Evolutionary conservation across 202 grass and related monocot genomes (phyloP).

Genomic region (Schoenoplectus triqueter): DNA sequence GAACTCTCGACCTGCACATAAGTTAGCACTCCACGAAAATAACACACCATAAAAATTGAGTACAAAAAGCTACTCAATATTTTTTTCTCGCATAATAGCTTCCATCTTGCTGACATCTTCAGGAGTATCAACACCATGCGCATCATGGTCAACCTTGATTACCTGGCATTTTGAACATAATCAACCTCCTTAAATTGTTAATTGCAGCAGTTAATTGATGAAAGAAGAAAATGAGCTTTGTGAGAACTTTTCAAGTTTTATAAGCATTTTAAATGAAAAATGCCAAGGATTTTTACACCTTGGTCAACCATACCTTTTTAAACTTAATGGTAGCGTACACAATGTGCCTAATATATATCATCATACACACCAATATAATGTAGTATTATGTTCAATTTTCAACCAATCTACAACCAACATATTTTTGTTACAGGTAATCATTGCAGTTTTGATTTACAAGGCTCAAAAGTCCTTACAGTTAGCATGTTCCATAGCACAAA

Average conservation of each 20-base stretch:
- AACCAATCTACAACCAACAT: neutral
- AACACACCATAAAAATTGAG: too few species aligned
- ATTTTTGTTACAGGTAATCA: neutral
- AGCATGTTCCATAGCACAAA: neutral
- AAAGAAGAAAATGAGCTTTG: neutral
- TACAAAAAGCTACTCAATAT: conserved; percentile 54
- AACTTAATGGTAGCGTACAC: neutral
- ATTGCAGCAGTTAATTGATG: neutral
- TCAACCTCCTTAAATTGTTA: conserved; percentile 17
- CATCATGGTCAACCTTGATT: conserved; percentile 96
- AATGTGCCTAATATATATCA: neutral
- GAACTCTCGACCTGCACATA: neutral
- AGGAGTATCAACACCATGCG: conserved; percentile 84
- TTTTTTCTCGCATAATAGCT: conserved; percentile 71
- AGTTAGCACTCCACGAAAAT: neutral
- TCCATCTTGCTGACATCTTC: conserved; percentile 88
- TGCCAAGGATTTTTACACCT: neutral
- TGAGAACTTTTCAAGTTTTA: neutral
- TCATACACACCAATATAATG: neutral
- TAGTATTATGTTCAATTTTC: neutral
- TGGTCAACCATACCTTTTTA: neutral
- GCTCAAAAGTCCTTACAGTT: neutral
- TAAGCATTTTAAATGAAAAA: neutral
- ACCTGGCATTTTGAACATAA: conserved; percentile 52
- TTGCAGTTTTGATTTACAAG: conserved; percentile 7